A percentile compares a stretch with the other conserved stretches of the same genome.
Conservation (phyloP, 108 stramenopile genomes). For the Stephanodiscus triporus region DNA sequence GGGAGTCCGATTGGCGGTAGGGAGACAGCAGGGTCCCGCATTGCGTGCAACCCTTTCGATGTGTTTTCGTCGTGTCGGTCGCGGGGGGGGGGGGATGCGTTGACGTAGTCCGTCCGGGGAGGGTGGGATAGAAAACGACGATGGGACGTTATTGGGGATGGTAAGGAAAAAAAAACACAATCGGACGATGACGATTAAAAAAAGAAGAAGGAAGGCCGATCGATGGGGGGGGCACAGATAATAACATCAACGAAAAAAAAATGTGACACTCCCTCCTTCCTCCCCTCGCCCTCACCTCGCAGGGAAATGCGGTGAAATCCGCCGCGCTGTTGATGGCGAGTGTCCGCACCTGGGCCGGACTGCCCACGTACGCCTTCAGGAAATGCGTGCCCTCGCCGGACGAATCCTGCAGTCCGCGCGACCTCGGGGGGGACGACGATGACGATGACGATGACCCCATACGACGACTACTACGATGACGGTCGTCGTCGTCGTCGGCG, state of each 20-base stretch:
- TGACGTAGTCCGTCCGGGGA: background rate
- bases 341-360: conserved; percentile 49
- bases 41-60: conserved; percentile 37
- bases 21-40: conserved; percentile 31
- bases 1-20: conserved; percentile 36
- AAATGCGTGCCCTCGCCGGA: conserved; percentile 52
- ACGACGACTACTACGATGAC: background rate
- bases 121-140: background rate
- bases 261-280: background rate
- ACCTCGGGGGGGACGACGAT: too few relatives aligned
- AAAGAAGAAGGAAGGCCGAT: background rate
- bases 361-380: conserved; percentile 47
- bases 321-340: conserved; percentile 46
- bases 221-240: background rate
- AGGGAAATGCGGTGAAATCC: conserved; percentile 58
- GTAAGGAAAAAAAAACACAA: too few relatives aligned
- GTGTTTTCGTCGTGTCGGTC: background rate
- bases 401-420: conserved; percentile 23
- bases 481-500: background rate
- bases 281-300: conserved; percentile 30
- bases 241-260: background rate
- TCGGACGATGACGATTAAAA: too few relatives aligned
- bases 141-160: too few relatives aligned
- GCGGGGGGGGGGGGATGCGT: background rate
- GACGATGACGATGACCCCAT: too few relatives aligned